Percentiles rank a stretch among this genome's conserved stretches.
Conservation (phyloP, 1,284 basidiomycete genomes). For the Cryptococcus deneoformans region DNA sequence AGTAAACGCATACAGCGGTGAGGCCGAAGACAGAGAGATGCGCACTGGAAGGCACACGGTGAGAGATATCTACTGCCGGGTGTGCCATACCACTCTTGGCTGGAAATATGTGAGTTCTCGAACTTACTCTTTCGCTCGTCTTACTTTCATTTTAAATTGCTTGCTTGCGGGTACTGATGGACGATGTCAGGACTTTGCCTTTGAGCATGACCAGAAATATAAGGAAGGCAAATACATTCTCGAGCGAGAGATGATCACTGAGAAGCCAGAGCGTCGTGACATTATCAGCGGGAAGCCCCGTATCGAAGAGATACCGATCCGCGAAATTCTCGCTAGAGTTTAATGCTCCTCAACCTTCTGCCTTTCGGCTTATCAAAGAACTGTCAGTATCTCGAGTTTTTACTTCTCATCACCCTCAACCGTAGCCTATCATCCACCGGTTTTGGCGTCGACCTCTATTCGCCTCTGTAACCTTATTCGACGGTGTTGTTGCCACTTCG, state of each 20-base stretch:
- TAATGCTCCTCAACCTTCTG: background rate
- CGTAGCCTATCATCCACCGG: too few relatives aligned
- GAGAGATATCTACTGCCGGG: conserved; percentile 71
- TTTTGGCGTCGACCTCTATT: too few relatives aligned
- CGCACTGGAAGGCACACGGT: conserved; percentile 96
- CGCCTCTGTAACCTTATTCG: too few relatives aligned
- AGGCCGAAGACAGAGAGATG: conserved; percentile 93
- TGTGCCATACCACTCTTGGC: conserved; percentile 79
- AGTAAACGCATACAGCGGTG: conserved; percentile 52
- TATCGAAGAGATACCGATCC: conserved; percentile 36
- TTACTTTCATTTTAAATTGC: background rate
- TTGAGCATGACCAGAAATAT: conserved; percentile 87
- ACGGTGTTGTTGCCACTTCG: too few relatives aligned
- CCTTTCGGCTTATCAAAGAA: background rate
- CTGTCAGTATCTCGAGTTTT: too few relatives aligned
- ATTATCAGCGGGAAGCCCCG: conserved; percentile 12
- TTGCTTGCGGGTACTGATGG: background rate
- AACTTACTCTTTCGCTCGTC: too few relatives aligned
- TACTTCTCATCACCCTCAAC: too few relatives aligned
- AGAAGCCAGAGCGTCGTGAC: conserved; percentile 38
- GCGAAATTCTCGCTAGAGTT: conserved; percentile 5
- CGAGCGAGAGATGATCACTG: conserved; percentile 76
- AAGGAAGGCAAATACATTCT: conserved; percentile 54
- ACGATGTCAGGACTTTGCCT: conserved; percentile 74
- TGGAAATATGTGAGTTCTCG: conserved; percentile 88